Evolutionary conservation across 306 rosid species (phyloP).

Genomic region (Notholithocarpus densiflorus): DNA sequence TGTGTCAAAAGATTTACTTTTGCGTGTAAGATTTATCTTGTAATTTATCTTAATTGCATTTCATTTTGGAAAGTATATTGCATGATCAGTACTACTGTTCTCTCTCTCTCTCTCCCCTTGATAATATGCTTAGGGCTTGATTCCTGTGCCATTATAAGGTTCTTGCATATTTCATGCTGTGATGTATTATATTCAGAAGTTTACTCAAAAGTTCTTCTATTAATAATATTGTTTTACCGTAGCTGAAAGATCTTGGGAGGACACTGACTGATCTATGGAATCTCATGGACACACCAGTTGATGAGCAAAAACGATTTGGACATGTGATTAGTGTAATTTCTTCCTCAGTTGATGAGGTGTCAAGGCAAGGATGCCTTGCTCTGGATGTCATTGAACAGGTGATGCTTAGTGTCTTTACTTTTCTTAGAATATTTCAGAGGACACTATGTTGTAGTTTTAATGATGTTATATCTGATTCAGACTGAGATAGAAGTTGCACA

Average conservation of each 20-base stretch:
- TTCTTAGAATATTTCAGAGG: neutral
- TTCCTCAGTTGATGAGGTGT: slow-evolving; percentile 62
- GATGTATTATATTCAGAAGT: neutral
- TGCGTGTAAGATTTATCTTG: too few species aligned
- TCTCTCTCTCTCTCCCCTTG: too few species aligned
- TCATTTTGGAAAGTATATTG: too few species aligned
- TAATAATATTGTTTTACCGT: slow-evolving; percentile 16
- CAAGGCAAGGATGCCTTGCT: slow-evolving; percentile 67
- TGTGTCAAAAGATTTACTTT: too few species aligned
- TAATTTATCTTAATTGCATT: too few species aligned
- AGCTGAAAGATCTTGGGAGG: slow-evolving; percentile 67
- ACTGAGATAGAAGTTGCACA: slow-evolving; percentile 65
- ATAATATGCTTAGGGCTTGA: neutral
- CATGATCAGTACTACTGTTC: too few species aligned
- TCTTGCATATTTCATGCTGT: neutral
- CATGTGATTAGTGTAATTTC: slow-evolving; percentile 57
- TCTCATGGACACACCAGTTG: slow-evolving; percentile 71
- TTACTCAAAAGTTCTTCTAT: neutral
- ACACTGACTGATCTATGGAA: slow-evolving; percentile 65
- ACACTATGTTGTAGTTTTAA: neutral
- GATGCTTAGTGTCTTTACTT: slow-evolving; percentile 11
- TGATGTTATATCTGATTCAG: slow-evolving; percentile 25
- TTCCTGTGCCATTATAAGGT: neutral
- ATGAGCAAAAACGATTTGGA: slow-evolving; percentile 57
- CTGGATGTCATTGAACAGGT: slow-evolving; percentile 72